Conservation (phyloP, 2,329 filamentous ascomycete species). For the Pseudogymnoascus sp. region DNA sequence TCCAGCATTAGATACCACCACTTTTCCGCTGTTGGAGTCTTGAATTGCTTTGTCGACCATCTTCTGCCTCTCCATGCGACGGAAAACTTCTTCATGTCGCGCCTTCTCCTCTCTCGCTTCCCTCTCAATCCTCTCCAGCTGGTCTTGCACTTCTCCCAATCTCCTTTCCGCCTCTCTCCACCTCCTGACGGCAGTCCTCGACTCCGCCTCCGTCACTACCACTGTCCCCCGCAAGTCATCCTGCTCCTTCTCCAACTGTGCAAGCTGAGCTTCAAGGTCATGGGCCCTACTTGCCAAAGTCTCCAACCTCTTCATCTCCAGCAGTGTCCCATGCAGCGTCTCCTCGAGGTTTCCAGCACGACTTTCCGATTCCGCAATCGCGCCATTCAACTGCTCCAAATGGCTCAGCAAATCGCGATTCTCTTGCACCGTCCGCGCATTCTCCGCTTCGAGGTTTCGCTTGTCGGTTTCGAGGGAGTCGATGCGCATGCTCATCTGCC, state of each 20-base stretch:
- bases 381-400: constrained; percentile 74
- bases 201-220: constrained; percentile 61
- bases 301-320: constrained; percentile 68
- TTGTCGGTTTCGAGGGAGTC: constrained; percentile 70
- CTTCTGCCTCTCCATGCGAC: constrained; percentile 75
- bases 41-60: constrained; percentile 76
- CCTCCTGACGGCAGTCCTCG: constrained; percentile 68
- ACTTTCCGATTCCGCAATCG: constrained; percentile 71
- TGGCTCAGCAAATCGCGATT: constrained; percentile 76
- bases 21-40: constrained; percentile 60
- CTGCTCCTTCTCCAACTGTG: constrained; percentile 75
- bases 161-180: constrained; percentile 81
- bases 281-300: constrained; percentile 66
- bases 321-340: constrained; percentile 68
- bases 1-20: constrained; percentile 53
- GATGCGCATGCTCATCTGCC: constrained; percentile 64
- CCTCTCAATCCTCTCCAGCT: constrained; percentile 80
- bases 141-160: constrained; percentile 71
- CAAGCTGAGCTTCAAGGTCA: constrained; percentile 73
- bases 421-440: constrained; percentile 71
- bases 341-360: constrained; percentile 71
- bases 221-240: constrained; percentile 62
- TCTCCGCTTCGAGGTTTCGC: constrained; percentile 64
- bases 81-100: constrained; percentile 72
- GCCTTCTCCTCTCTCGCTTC: constrained; percentile 75